Evolutionary conservation across 139 green algal genomes (phyloP), one percentile per base, ranked within the genome.

Genomic region (Closterium sp.): DNA sequence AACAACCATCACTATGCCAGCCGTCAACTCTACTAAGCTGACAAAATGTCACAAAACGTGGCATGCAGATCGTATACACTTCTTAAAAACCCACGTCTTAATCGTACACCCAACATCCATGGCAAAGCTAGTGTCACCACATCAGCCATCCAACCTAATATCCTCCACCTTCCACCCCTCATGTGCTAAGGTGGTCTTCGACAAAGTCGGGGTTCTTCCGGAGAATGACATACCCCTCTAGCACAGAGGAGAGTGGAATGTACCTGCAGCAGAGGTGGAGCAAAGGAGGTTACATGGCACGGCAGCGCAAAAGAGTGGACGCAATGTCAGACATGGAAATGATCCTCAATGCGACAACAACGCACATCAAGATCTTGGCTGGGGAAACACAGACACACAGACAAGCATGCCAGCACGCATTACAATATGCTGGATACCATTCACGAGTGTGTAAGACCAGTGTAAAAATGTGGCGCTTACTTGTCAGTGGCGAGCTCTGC

Each of bases 401-500:
- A 35, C 30, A 88, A 36, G 30, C 19, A 35, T 38, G 25, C 10
- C 31, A 88, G 9, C 12, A 35, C 31, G 21, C 30, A n/a, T n/a
- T n/a, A n/a, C n/a, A n/a, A n/a, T n/a, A n/a, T n/a, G n/a, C n/a
- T n/a, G n/a, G n/a, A n/a, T n/a, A n/a, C 64, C 12, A 83, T 28
- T 12, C 64, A 83, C 64, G 19, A 19, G 64, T 12, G 64, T 83
- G 64, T 12, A 83, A 83, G 64, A 19, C n/a, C n/a, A n/a, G n/a
- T n/a, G n/a, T n/a, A n/a, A n/a, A n/a, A n/a, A n/a, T n/a, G n/a
- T n/a, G n/a, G 28, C n/a, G 21, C 89, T 76, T 55, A 94, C 95
- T 99, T 98, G 28, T 98, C 96, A 12, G 96, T 99, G 16, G 94
- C 98, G 81, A 99, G 96, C 96, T 99, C 98, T 6, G 97, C 98